phyloP scores from a whole-genome alignment of 2,329 filamentous ascomycete genomes.

The Herpomyces periplanetae region DNA sequence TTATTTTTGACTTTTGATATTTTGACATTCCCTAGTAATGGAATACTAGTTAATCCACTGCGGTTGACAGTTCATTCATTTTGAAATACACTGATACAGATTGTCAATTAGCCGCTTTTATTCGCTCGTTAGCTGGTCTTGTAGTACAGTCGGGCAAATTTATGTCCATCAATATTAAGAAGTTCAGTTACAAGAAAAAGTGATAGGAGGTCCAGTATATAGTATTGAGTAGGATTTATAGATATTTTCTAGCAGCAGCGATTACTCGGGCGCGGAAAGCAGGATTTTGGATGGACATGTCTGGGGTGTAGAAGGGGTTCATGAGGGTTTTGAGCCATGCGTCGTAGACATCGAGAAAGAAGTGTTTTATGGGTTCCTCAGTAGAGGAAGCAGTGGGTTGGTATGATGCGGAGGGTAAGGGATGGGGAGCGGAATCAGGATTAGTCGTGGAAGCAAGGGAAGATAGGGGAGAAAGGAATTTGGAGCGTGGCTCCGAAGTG shows the following conservation, averaged over 20 bases:
- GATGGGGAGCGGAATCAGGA: conserved; percentile 14
- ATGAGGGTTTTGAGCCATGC: conserved; percentile 86
- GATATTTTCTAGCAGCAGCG: conserved; percentile 64
- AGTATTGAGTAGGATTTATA: too few relatives aligned
- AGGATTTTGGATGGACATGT: conserved; percentile 48
- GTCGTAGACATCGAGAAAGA: conserved; percentile 83
- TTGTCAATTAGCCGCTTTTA: too few relatives aligned
- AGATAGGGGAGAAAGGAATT: not conserved
- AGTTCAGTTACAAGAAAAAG: too few relatives aligned
- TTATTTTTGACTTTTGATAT: too few relatives aligned
- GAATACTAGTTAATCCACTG: too few relatives aligned
- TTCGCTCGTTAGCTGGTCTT: too few relatives aligned
- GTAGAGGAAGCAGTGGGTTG: conserved; percentile 66
- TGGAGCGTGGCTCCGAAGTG: conserved; percentile 2
- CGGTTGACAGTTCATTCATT: too few relatives aligned
- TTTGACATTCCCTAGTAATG: too few relatives aligned
- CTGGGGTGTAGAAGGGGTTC: conserved; percentile 70
- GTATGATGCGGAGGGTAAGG: conserved; percentile 23
- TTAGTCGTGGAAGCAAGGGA: conserved; percentile 3
- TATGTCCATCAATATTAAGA: too few relatives aligned
- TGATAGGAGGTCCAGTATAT: too few relatives aligned
- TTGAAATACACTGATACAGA: too few relatives aligned
- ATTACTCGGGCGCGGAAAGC: conserved; percentile 47
- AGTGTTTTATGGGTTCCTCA: conserved; percentile 75
- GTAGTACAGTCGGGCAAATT: too few relatives aligned